These are phyloP conservation scores for Galium porrigens DNA, from an alignment of 305 asterid genomes.

Conservation along the genomic window DNA sequence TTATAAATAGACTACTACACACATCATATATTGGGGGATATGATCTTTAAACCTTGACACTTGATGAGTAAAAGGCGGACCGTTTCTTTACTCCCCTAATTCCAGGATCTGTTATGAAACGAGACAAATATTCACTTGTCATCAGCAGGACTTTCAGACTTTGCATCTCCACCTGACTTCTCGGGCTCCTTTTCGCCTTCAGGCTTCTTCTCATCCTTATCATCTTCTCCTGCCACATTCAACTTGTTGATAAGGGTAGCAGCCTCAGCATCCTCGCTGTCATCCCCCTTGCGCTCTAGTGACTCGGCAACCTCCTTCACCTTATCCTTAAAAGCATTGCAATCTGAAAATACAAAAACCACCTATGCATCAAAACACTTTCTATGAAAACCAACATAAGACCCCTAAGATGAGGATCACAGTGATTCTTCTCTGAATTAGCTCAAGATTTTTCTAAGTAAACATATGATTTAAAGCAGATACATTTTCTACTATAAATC, in stretches of 20 bases:
- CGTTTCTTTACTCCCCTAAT: not conserved
- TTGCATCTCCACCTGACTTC: constrained; percentile 26
- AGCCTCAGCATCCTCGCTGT: constrained; percentile 43
- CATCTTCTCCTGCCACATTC: constrained; percentile 35
- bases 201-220: constrained; percentile 32
- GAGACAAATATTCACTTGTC: constrained; percentile 19
- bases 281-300: constrained; percentile 23
- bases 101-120: not conserved
- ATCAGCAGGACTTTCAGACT: constrained; percentile 28
- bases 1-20: not conserved
- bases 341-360: constrained; percentile 31
- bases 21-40: not conserved
- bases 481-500: not conserved
- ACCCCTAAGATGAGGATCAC: not conserved
- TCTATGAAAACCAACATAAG: not conserved
- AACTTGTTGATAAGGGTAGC: constrained; percentile 44
- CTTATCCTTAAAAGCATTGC: constrained; percentile 53
- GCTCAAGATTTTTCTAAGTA: not conserved
- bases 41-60: not conserved
- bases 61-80: constrained; percentile 3
- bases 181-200: constrained; percentile 33
- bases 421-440: not conserved
- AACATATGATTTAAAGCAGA: not conserved
- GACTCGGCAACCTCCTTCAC: constrained; percentile 52
- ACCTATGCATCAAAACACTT: not conserved